Percentiles rank a stretch among this genome's conserved stretches.
These are phyloP conservation scores for Parsonsia alboflavescens DNA, from an alignment of 257 asterid genomes.

Conservation along the genomic window DNA sequence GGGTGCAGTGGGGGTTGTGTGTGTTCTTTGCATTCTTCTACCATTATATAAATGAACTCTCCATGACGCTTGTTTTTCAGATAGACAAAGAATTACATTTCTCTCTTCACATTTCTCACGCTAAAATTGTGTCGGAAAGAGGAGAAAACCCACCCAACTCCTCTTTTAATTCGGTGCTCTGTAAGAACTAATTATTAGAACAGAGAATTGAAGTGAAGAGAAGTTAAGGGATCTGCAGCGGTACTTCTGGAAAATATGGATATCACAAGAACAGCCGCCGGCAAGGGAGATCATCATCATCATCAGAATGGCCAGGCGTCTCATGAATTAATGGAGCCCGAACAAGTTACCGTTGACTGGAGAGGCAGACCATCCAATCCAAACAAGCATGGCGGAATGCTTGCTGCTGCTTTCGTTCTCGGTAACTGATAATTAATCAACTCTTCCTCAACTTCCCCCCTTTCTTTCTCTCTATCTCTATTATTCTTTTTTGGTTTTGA, in stretches of 20 bases:
- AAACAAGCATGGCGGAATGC: conserved; percentile 76
- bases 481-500: not conserved
- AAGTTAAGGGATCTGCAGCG: too few relatives aligned
- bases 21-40: not conserved
- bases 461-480: not conserved
- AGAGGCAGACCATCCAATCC: conserved; percentile 76
- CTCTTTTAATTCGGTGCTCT: too few relatives aligned
- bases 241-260: conserved; percentile 35
- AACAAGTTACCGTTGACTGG: conserved; percentile 56
- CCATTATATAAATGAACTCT: not conserved
- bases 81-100: not conserved
- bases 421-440: conserved; percentile 32
- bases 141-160: not conserved
- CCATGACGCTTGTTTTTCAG: not conserved
- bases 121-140: not conserved
- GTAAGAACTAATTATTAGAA: too few relatives aligned
- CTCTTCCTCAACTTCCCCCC: not conserved
- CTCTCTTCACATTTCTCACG: not conserved
- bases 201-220: not conserved
- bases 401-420: conserved; percentile 74
- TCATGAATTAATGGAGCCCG: conserved; percentile 5
- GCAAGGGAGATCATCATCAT: too few relatives aligned
- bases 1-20: not conserved
- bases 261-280: too few relatives aligned
- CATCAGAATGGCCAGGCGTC: too few relatives aligned